Base-by-base conservation (phyloP, 768 basidiomycete genomes). In the Gymnopilus dilepis region DNA sequence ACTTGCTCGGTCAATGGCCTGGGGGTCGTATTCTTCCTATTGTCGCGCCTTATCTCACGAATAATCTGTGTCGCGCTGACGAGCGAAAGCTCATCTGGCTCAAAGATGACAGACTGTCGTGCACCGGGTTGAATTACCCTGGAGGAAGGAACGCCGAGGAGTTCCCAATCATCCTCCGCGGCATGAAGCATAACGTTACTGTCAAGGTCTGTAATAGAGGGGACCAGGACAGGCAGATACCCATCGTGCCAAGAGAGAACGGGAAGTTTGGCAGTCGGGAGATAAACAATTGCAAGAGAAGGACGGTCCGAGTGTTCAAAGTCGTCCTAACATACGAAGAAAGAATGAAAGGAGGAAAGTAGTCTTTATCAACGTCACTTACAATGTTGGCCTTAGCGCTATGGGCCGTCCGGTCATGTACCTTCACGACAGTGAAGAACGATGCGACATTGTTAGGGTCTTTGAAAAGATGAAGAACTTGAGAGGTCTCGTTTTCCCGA, bases 211-310 rank as follows among this genome's bases (percentile, higher is more conserved):
- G 66, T 59, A 34, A 61, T 55, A 6, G 76, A 67, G 6, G 77
- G 74, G 60, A 79, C 71, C 58, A 85, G 64, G 45, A 91, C 80
- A 2, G 91, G 90, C 53, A 92, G 81, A 73, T 87, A 89, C 17
- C 76, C 69, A 43, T 73, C 74, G 65, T 82, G 81, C 56, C 74
- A 73, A 11, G 75, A 69, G 31, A 80, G 66, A 50, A 65, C 57
- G n/a, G 72, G 73, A 47, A 78, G 70, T 59, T 79, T 73, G 21
- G 74, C 66, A 61, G 79, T 80, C 52, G 91, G 91, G 47, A 91
- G 73, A 73, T 85, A 90, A 58, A 91, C 77, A 61, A 92, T 78
- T 22, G 88, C 91, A 64, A 92, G 76, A 31, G 90, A 90, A 57
- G 82, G 87, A 67, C 77, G 74, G 54, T 74, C 75, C 60, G 72